phyloP scores from a whole-genome alignment of 495 filamentous ascomycete species.

The Xylaria cubensis region DNA sequence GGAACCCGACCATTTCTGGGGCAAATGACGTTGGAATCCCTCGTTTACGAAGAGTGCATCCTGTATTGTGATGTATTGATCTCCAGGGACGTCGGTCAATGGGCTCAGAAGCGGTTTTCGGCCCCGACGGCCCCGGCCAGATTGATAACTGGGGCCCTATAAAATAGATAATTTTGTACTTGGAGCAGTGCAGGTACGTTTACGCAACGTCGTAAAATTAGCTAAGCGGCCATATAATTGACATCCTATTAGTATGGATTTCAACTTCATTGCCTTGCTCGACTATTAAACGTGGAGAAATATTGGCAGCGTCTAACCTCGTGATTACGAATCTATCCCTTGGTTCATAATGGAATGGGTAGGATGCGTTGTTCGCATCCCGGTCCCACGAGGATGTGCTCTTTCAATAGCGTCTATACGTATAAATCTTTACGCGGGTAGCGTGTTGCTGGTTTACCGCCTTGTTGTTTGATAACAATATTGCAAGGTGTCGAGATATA shows the following conservation, averaged over 20 bases:
- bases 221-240: not conserved
- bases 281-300: not conserved
- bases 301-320: not conserved
- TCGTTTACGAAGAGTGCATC: not conserved
- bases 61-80: conserved; percentile 6
- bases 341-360: not conserved
- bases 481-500: conserved; percentile 2
- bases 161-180: not conserved
- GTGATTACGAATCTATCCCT: not conserved
- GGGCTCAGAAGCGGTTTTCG: not conserved
- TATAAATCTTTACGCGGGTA: not conserved
- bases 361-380: not conserved
- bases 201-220: not conserved
- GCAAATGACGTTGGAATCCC: conserved; percentile 13
- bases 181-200: not conserved
- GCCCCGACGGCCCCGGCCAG: not conserved
- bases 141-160: not conserved
- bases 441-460: not conserved
- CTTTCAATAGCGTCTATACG: not conserved
- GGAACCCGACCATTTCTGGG: conserved; percentile 17
- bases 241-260: conserved; percentile 21
- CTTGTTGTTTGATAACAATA: not conserved
- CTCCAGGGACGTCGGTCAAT: not conserved
- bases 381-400: not conserved
- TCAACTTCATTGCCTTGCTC: not conserved